Evolutionary conservation across 441 rosid genomes (phyloP).

Genomic region (Erodium texanum): DNA sequence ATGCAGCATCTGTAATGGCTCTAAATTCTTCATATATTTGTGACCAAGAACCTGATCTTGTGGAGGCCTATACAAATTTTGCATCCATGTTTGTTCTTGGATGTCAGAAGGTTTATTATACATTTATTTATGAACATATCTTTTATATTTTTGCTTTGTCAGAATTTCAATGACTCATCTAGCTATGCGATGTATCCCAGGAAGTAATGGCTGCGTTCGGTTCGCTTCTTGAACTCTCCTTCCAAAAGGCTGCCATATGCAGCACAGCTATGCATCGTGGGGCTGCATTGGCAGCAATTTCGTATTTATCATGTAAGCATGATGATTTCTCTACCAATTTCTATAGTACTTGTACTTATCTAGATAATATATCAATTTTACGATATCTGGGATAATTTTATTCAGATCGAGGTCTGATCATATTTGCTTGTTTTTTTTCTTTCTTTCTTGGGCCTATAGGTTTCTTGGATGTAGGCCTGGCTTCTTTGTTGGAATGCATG

Average conservation of each 20-base stretch:
- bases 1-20: constrained; percentile 72
- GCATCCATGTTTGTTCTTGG: constrained; percentile 71
- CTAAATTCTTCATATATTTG: constrained; percentile 90
- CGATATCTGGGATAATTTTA: too few species aligned
- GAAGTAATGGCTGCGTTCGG: constrained; percentile 73
- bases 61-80: constrained; percentile 89
- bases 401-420: constrained; percentile 5
- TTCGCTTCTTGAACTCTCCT: constrained; percentile 74
- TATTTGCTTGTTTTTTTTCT: constrained; percentile 15
- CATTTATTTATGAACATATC: constrained; percentile 7
- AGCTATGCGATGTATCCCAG: constrained; percentile 33
- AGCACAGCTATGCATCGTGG: constrained; percentile 99
- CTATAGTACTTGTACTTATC: not conserved
- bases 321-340: not conserved
- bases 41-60: constrained; percentile 98
- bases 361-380: not conserved
- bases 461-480: constrained; percentile 69
- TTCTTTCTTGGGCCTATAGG: constrained; percentile 34
- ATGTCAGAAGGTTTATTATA: constrained; percentile 60
- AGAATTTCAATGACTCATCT: constrained; percentile 16
- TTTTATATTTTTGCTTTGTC: constrained; percentile 7
- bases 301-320: constrained; percentile 75
- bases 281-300: constrained; percentile 94
- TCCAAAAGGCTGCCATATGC: constrained; percentile 95
- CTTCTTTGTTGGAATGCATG: constrained; percentile 52